These are phyloP conservation scores for Penicillium waksmanii DNA, from an alignment of 495 filamentous ascomycete species.

Conservation along the genomic window DNA sequence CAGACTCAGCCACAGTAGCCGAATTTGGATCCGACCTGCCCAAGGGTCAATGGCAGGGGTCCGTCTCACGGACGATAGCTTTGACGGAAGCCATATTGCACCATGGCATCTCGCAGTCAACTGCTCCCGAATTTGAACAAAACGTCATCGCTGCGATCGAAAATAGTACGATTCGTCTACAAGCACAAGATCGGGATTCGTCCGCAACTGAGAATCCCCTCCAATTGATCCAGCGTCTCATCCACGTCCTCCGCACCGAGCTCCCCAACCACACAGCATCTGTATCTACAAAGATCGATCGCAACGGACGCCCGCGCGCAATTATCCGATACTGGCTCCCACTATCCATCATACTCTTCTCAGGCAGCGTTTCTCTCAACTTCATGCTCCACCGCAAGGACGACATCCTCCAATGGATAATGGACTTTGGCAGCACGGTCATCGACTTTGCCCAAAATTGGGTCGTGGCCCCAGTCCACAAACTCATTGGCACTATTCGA, in stretches of 20 bases:
- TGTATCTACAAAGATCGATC: constrained; percentile 41
- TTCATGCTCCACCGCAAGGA: constrained; percentile 70
- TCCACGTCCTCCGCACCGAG: constrained; percentile 61
- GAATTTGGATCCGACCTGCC: constrained; percentile 27
- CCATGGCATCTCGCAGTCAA: constrained; percentile 44
- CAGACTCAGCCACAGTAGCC: constrained; percentile 42
- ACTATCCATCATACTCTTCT: constrained; percentile 61
- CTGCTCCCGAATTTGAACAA: constrained; percentile 71
- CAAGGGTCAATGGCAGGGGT: constrained; percentile 68
- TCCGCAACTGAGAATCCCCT: constrained; percentile 48
- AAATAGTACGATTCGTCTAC: constrained; percentile 56
- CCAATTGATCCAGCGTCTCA: constrained; percentile 67
- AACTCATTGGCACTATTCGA: constrained; percentile 87
- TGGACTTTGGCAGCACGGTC: constrained; percentile 71
- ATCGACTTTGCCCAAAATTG: constrained; percentile 95
- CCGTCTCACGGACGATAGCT: constrained; percentile 70
- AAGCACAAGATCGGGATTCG: constrained; percentile 29
- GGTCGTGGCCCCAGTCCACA: constrained; percentile 82
- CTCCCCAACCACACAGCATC: constrained; percentile 64
- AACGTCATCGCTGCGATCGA: constrained; percentile 66
- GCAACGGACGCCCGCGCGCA: constrained; percentile 75
- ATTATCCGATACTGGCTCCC: constrained; percentile 89
- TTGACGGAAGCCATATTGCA: constrained; percentile 81
- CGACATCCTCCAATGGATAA: constrained; percentile 75
- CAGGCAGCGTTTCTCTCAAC: constrained; percentile 79